Base-by-base conservation (phyloP, 768 basidiomycete genomes). In the Naganishia antarctica region DNA sequence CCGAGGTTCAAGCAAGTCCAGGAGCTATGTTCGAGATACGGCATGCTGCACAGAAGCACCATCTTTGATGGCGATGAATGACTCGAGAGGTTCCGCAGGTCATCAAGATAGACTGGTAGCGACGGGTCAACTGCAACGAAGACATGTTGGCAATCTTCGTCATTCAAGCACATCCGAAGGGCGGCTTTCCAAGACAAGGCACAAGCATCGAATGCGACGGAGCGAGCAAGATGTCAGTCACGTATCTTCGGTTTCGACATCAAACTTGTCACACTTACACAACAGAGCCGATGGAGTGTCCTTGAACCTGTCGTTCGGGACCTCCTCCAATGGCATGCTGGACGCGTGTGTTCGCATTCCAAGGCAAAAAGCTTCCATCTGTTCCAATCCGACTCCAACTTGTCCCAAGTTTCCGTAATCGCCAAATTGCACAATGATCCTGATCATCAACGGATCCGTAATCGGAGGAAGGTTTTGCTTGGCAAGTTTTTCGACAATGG, bases 151-250 rank as follows among this genome's bases (percentile, higher is more conserved):
- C 53, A 57, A 29, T 57, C 53, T 3, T 26, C 53, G 53, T 57
- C 53, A 26, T 37, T 26, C 53, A 57, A 57, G 53, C 53, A 57
- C 53, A 57, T 57, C n/a, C 53, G 53, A 13, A 41, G 21, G 13
- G 53, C 34, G 23, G 53, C 53, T 57, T n/a, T 34, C 8, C 9
- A 26, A 57, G 13, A 40, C 21, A 9, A 41, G 31, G 21, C 9
- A 16, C 7, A 12, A 44, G 11, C 8, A 44, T 15, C n/a, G 13
- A 9, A 44, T 5, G 5, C 11, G n/a, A 18, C 18, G 18, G 13
- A 6, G 18, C 11, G n/a, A 9, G n/a, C 43, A 37, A 57, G 37
- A 6, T 25, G 18, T 25, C 47, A 49, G 23, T 26, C 7, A 6
- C 9, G 45, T 46, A 46, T 11, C 7, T 46, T 7, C 45, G 23